Evolutionary conservation across 352 stramenopile genomes (phyloP).

Genomic region (Globisporangium perplexum): DNA sequence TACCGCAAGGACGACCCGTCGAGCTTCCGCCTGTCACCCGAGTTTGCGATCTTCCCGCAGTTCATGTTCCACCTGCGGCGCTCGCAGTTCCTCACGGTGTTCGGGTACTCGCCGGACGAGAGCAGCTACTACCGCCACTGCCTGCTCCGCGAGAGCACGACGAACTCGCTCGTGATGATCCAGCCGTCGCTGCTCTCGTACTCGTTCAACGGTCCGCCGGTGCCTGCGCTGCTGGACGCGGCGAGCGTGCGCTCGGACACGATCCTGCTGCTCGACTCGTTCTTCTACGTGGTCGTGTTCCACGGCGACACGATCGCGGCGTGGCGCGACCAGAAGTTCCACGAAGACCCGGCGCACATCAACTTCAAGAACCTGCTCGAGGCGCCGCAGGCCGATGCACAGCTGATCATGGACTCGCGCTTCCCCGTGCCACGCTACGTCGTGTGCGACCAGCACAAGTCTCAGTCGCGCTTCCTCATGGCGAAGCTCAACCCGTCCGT

Average conservation of each 20-base stretch:
- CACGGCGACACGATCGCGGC: constrained; percentile 98
- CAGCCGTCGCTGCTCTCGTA: constrained; percentile 99
- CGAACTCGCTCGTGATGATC: constrained; percentile 99
- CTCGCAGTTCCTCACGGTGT: constrained; percentile 99
- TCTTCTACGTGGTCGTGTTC: constrained; percentile 99
- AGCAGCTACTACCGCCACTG: constrained; percentile 95
- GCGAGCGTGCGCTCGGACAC: constrained; percentile 95
- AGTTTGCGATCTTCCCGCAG: constrained; percentile 99
- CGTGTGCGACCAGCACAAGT: constrained; percentile 99
- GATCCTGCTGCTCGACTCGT: constrained; percentile 99
- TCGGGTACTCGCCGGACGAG: constrained; percentile 99
- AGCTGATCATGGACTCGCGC: constrained; percentile 98
- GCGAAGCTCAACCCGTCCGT: constrained; percentile 98
- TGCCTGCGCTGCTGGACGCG: constrained; percentile 87
- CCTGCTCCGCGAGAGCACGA: constrained; percentile 94
- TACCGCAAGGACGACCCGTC: constrained; percentile 97
- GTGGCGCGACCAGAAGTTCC: constrained; percentile 97
- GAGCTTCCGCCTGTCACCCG: constrained; percentile 94
- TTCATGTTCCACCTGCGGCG: constrained; percentile 99
- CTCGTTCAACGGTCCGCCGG: constrained; percentile 89
- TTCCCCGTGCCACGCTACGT: constrained; percentile 99
- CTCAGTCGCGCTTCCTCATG: constrained; percentile 99
- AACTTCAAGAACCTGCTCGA: constrained; percentile 98
- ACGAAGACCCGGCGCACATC: constrained; percentile 93
- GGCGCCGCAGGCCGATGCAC: constrained; percentile 95